phyloP scores from a whole-genome alignment of 2,329 filamentous ascomycete species.

The Chalaropsis ovoidea region DNA sequence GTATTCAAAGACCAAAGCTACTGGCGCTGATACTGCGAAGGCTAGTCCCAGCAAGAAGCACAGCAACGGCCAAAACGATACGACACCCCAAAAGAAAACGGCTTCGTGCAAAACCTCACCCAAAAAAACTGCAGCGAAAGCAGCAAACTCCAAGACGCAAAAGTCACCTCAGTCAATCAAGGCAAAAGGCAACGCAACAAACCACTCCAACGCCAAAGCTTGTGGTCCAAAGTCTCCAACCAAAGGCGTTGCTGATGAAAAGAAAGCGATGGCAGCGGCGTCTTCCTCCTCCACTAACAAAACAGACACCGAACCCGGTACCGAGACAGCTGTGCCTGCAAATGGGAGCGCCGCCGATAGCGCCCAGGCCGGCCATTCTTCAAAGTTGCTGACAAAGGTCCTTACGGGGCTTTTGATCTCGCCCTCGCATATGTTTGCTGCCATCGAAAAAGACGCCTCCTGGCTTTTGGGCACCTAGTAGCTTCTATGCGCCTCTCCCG shows the following conservation, averaged over 20 bases:
- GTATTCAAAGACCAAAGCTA: background rate
- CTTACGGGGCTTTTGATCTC: conserved; percentile 4
- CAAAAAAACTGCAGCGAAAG: background rate
- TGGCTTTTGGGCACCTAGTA: conserved; percentile 15
- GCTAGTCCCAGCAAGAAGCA: background rate
- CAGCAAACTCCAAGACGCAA: background rate
- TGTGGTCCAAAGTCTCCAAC: background rate
- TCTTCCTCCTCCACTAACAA: background rate
- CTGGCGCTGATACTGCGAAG: background rate
- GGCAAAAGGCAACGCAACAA: background rate
- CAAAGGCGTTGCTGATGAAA: background rate
- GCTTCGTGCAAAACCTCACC: background rate
- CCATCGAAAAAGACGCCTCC: conserved; percentile 18
- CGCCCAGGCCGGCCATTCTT: background rate
- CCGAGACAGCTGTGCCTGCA: background rate
- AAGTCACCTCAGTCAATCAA: background rate
- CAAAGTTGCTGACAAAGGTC: conserved; percentile 2
- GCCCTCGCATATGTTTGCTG: conserved; percentile 11
- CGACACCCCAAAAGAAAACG: background rate
- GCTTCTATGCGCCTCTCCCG: background rate
- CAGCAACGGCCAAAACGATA: background rate
- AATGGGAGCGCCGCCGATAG: background rate
- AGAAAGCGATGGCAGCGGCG: background rate
- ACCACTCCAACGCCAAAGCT: background rate
- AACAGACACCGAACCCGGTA: background rate